Evolutionary conservation across 139 green algal genomes (phyloP).

Genomic region (Chlorella sorokiniana): DNA sequence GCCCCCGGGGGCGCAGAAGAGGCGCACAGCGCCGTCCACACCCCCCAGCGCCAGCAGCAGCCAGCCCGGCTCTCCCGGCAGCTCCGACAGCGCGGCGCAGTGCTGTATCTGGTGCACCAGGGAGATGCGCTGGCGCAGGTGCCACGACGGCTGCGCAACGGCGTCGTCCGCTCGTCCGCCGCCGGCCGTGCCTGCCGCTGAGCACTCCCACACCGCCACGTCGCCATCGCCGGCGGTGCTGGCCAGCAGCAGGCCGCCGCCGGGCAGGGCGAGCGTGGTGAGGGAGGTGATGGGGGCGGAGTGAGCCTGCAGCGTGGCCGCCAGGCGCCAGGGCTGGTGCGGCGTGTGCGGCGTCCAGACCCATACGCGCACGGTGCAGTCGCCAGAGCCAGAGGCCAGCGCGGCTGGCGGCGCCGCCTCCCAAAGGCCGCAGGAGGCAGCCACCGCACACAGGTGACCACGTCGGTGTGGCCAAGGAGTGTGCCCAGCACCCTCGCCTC

Average conservation of each 20-base stretch:
- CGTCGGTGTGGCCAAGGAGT: constrained; percentile 72
- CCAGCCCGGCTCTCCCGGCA: constrained; percentile 55
- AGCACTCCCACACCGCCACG: constrained; percentile 61
- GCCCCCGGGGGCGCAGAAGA: constrained; percentile 54
- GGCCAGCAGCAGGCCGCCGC: constrained; percentile 45
- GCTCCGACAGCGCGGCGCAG: constrained; percentile 55
- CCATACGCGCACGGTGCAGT: constrained; percentile 71
- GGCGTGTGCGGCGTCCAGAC: constrained; percentile 13
- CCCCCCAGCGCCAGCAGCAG: constrained; percentile 78
- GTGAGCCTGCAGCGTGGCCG: constrained; percentile 51
- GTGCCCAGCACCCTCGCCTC: constrained; percentile 53
- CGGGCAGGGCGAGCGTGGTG: constrained; percentile 35
- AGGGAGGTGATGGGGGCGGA: constrained; percentile 59
- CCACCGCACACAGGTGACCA: constrained; percentile 84
- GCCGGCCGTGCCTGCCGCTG: not conserved
- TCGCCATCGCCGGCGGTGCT: constrained; percentile 56
- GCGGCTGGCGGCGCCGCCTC: not conserved
- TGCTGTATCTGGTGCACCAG: constrained; percentile 66
- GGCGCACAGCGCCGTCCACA: constrained; percentile 65
- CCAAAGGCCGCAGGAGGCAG: constrained; percentile 32
- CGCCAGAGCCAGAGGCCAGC: constrained; percentile 63
- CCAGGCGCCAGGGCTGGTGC: constrained; percentile 46
- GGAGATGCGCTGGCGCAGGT: constrained; percentile 10
- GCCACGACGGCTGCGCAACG: not conserved
- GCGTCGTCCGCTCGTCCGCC: constrained; percentile 1